These are phyloP conservation scores for Backusella tarrabulga DNA, from an alignment of 192 early-diverging fungal species.

Conservation along the genomic window DNA sequence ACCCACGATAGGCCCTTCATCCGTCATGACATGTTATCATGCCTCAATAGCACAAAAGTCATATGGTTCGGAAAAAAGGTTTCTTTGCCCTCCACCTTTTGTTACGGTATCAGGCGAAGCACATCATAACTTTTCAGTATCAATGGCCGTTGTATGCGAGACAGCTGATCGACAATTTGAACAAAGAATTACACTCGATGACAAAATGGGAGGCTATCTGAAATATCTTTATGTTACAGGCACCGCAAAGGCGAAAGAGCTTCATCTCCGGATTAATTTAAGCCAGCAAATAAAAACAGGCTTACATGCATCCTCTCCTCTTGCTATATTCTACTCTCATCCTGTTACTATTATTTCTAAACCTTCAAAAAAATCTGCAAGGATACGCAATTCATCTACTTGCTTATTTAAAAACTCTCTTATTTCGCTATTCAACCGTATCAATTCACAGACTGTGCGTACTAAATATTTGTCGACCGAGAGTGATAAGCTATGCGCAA, in stretches of 20 bases:
- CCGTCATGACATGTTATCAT: conserved; percentile 78
- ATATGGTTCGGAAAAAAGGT: conserved; percentile 90
- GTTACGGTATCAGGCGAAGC: conserved; percentile 49
- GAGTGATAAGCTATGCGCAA: conserved; percentile 55
- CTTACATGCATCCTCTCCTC: conserved; percentile 38
- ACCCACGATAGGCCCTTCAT: conserved; percentile 34
- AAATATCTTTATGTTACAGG: conserved; percentile 77
- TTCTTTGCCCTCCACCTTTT: conserved; percentile 74
- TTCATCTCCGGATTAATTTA: conserved; percentile 65
- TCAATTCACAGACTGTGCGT: conserved; percentile 87
- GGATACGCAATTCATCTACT: conserved; percentile 70
- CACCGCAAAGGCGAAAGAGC: conserved; percentile 77
- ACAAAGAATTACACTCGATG: conserved; percentile 48
- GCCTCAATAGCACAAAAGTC: conserved; percentile 90
- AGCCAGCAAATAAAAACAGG: conserved; percentile 27
- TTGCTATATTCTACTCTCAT: conserved; percentile 64
- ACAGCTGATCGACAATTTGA: conserved; percentile 37
- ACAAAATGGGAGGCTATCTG: conserved; percentile 57
- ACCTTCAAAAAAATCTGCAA: conserved; percentile 88
- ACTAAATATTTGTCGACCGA: conserved; percentile 81
- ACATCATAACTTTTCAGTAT: conserved; percentile 27
- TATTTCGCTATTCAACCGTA: conserved; percentile 87
- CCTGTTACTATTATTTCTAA: conserved; percentile 89
- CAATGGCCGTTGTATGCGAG: conserved; percentile 36
- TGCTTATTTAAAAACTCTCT: conserved; percentile 75